Base-by-base conservation (phyloP, 495 filamentous ascomycete species). In the Friedmanniomyces endolithicus region DNA sequence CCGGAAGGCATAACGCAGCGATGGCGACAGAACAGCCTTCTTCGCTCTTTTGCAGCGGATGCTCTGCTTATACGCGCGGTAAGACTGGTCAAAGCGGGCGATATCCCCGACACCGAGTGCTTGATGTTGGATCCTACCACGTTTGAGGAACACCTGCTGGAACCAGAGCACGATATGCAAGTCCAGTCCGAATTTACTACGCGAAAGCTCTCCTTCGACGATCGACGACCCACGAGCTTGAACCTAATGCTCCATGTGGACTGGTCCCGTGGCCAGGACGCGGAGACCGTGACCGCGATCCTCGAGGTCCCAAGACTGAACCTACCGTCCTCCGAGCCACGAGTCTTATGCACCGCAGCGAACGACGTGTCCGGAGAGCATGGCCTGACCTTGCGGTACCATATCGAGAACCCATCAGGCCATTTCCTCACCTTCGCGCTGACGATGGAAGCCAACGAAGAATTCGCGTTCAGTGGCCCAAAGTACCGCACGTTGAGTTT, bases 401-500 rank as follows among this genome's bases (percentile, higher is more conserved):
- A 81, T 7, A 77, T 97, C 57, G 92, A 99, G 65, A 99, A 99
- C 65, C 86, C 92, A 3, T 95, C 94, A 1, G 83, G 80, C 63
- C 90, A 97, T 63, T 90, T 92, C 67, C 77, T 99, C 19, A 94
- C 88, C 0, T 97, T 99, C 68, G 86, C 82, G 20, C 65, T 95
- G 29, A 78, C 79, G 11, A 95, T 99, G 88, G 94, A 99, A 59
- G 82, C 88, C 0, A 87, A 78, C 63, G 88, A 94, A 55, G 78
- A 86, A 14, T 99, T 99, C 67, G 92, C 88, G 7, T 96, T 99
- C 66, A 88, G 85, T 25, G 92, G 92, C 0, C 75, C 86, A 4
- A 97, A 96, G 71, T 76, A 83, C 45, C 80, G 78, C 6, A 81
- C 80, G 1, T 51, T 95, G 17, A 83, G 90, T 55, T 67, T 97